Evolutionary conservation across 257 asterid species (phyloP), one percentile per base, ranked within the genome.

Genomic region (Petunia axillaris): DNA sequence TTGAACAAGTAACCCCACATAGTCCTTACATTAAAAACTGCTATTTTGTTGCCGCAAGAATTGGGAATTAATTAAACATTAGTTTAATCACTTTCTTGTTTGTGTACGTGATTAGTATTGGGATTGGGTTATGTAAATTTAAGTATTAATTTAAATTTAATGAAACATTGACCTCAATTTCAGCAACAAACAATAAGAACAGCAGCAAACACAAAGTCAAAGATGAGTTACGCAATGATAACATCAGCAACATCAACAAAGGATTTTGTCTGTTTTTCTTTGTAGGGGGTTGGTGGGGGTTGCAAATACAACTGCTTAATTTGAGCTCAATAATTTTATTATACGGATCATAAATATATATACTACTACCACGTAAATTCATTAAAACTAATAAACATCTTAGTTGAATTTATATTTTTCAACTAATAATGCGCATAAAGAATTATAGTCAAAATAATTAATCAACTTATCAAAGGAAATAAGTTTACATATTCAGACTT

Each of bases 41-140:
- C 85, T 80, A 68, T 73, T 79, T 80, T 66, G 78, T 82, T 81
- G 89, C 85, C 89, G 91, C 88, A 85, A 84, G 84, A 77, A 16
- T 81, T 84, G 89, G 89, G 85, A 73, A 57, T 25, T 25, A 37
- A 37, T 8, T 25, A 46, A 40, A 60, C 25, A 68, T 39, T 43
- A 36, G 58, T 35, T 76, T 38, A 57, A 8, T 57, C 13, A 50
- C 39, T 2, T 37, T 1, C 50, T 6, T 74, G 48, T 66, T 50
- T 65, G 4, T 55, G 50, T 79, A 57, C 13, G 55, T 66, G 52
- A 67, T 58, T 80, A 53, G 74, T 58, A 57, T 77, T 73, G 84
- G 81, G 83, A 55, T 82, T 55, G 67, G 43, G 46, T 39, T 48
- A 46, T 43, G 11, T n/a, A 9, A 71, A 48, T 71, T 10, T 46